Conservation (phyloP, 192 early-diverging fungal species). For the Chytriomyces hyalinus region DNA sequence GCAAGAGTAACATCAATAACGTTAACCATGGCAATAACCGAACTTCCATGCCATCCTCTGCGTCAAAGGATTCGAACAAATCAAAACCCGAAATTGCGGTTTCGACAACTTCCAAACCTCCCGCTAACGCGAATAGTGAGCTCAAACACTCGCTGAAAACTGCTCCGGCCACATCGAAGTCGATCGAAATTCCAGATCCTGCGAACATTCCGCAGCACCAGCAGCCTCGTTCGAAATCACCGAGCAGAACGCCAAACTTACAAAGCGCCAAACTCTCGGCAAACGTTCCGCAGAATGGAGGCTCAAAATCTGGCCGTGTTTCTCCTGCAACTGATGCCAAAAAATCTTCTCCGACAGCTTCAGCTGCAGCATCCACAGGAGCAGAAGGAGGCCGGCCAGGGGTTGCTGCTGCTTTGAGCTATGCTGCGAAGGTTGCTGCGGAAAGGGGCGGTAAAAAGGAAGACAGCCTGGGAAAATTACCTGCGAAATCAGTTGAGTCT, state of each 20-base stretch:
- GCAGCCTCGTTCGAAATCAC: conserved; percentile 31
- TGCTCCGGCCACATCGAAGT: conserved; percentile 16
- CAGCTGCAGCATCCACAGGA: too few relatives aligned
- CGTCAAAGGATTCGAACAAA: background rate
- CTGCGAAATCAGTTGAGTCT: too few relatives aligned
- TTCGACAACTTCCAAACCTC: background rate
- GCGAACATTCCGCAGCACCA: background rate
- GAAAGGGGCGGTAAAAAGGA: too few relatives aligned
- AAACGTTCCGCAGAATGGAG: background rate
- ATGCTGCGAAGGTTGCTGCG: too few relatives aligned
- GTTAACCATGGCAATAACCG: background rate
- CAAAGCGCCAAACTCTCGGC: too few relatives aligned
- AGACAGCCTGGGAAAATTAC: too few relatives aligned
- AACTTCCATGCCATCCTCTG: background rate
- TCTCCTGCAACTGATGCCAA: conserved; percentile 19
- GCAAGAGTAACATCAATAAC: background rate
- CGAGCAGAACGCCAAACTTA: conserved; percentile 7
- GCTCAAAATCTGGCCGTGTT: background rate
- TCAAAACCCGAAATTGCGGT: conserved; percentile 15
- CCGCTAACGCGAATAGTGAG: conserved; percentile 19
- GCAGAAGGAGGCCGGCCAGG: too few relatives aligned
- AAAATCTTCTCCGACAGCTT: background rate
- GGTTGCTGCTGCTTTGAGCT: too few relatives aligned
- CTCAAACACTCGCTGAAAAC: conserved; percentile 11
- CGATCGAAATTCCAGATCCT: conserved; percentile 18